Base-by-base conservation (phyloP, 2,329 filamentous ascomycete genomes). In the Talaromyces atroroseus region DNA sequence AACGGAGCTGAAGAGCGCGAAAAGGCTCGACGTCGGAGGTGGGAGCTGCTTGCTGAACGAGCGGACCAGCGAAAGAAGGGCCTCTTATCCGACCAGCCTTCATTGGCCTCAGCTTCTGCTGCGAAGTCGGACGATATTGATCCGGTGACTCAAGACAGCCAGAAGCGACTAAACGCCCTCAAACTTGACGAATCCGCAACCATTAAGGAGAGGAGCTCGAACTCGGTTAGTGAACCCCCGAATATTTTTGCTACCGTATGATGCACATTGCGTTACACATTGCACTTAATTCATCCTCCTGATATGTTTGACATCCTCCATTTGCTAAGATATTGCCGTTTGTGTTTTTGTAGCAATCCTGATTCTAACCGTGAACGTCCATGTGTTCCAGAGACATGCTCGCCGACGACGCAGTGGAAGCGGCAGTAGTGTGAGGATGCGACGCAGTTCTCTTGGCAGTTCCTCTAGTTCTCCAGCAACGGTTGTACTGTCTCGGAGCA, bases 1-100 rank as follows among this genome's bases (percentile, higher is more conserved):
- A 95, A 95, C 74, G 94, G 84, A 61, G 90, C 92, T 3, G 86
- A 89, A n/a, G 84, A 90, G 59, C 85, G 92, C 56, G 88, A 96
- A 73, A 85, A 87, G 62, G 80, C 85, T 61, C 85, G 94, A 62
- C 86, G 95, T 71, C 85, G 86, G 63, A 91, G 92, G 69, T 99
- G 94, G 94, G 90, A 92, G 54, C 85, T 86, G 60, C 81, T 99
- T 44, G 82, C 86, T 50, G 88, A 94, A 63, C 85, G 90, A 71
- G 92, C 92, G 40, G 86, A 88, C 64, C 82, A 85, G 62, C 82
- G 83, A 66, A 86, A 87, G 66, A 79, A 78, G 50, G 71, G 72
- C 18, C 62, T 70, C 21, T 56, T 66, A 63, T 66, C 72, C 18
- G 72, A 72, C 46, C 70, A 53, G 72, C 6, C 26, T 29, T 29